Evolutionary conservation across 2,329 filamentous ascomycete species (phyloP).

Genomic region (Pyrenophora teres): DNA sequence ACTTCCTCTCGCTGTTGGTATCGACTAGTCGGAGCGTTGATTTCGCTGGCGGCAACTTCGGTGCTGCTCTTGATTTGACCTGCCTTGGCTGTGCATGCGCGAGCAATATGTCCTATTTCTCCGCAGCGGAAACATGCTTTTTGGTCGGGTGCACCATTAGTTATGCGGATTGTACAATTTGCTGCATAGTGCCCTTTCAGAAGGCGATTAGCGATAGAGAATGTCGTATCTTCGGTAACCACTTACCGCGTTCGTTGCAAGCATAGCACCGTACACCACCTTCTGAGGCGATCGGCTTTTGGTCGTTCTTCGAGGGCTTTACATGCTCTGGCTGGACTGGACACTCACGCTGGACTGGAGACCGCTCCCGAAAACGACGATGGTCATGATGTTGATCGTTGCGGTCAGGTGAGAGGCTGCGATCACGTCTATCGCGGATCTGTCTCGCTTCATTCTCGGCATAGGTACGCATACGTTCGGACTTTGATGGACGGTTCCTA

Average conservation of each 20-base stretch:
- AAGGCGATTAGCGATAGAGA: neutral
- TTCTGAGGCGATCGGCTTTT: neutral
- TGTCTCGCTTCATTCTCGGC: neutral
- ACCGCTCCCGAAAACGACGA: neutral
- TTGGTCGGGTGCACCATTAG: neutral
- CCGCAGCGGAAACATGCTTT: neutral
- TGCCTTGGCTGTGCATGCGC: neutral
- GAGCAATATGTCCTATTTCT: neutral
- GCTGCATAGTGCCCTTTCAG: neutral
- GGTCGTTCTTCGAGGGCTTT: neutral
- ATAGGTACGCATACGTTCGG: neutral
- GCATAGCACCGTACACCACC: neutral
- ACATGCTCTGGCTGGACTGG: neutral
- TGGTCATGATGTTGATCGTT: neutral
- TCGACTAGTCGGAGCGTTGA: neutral
- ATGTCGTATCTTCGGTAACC: too few relatives aligned
- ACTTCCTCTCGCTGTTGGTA: neutral
- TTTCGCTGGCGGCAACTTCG: neutral
- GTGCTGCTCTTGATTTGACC: neutral
- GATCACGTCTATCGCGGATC: neutral
- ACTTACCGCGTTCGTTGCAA: neutral
- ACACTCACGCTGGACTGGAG: neutral
- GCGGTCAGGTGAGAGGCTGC: slow-evolving; percentile 10
- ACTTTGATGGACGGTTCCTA: neutral
- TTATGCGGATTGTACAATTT: neutral